Percentiles rank a stretch among this genome's conserved stretches.
Conservation (phyloP, 495 filamentous ascomycete genomes). For the Penicillium atrosanguineum region DNA sequence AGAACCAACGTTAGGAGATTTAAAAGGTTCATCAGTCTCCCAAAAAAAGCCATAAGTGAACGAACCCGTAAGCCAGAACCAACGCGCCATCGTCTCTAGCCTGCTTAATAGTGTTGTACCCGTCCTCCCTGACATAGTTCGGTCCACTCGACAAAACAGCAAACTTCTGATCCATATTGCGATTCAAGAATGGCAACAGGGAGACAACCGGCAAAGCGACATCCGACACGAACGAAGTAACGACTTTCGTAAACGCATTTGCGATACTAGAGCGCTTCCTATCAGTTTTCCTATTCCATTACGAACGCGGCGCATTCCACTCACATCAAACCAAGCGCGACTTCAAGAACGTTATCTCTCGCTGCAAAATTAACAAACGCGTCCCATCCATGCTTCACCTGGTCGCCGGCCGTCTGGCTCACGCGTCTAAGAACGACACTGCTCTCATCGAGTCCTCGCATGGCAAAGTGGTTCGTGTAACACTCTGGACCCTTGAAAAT, state of each 20-base stretch:
- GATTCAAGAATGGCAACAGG: slow-evolving; percentile 63
- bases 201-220: slow-evolving; percentile 68
- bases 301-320: slow-evolving; percentile 10
- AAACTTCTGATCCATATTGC: slow-evolving; percentile 76
- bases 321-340: slow-evolving; percentile 73
- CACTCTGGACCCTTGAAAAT: neutral
- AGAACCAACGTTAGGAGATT: neutral
- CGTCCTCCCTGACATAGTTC: slow-evolving; percentile 38
- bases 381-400: slow-evolving; percentile 46
- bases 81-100: slow-evolving; percentile 70
- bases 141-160: slow-evolving; percentile 59
- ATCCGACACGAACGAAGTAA: slow-evolving; percentile 70
- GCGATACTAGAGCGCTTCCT: slow-evolving; percentile 52
- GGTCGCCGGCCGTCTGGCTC: slow-evolving; percentile 32
- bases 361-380: slow-evolving; percentile 71
- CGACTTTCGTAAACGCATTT: slow-evolving; percentile 68
- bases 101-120: slow-evolving; percentile 68
- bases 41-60: neutral
- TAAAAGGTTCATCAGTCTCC: neutral
- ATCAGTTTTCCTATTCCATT: neutral
- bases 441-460: slow-evolving; percentile 35
- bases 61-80: slow-evolving; percentile 68
- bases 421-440: slow-evolving; percentile 22
- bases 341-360: slow-evolving; percentile 72
- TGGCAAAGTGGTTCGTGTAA: slow-evolving; percentile 8